These are phyloP conservation scores for Linum trigynum DNA, from an alignment of 345 rosid species.

Conservation along the genomic window DNA sequence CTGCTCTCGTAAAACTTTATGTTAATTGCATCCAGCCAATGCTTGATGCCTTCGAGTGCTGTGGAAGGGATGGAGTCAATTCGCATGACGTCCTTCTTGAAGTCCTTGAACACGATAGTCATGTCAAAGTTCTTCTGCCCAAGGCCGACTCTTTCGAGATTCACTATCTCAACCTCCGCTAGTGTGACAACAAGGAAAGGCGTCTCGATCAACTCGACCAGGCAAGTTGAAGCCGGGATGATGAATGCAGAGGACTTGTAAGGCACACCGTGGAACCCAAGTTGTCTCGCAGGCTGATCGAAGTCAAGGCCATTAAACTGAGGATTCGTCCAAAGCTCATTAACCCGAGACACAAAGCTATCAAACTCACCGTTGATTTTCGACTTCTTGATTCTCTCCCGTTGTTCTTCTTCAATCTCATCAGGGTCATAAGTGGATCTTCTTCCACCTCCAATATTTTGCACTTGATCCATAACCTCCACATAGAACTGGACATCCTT, in stretches of 20 bases:
- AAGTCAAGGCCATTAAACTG: slow-evolving; percentile 88
- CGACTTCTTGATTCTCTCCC: slow-evolving; percentile 79
- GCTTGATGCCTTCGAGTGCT: slow-evolving; percentile 75
- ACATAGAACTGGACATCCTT: slow-evolving; percentile 89
- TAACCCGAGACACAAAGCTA: slow-evolving; percentile 71
- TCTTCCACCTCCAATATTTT: slow-evolving; percentile 80
- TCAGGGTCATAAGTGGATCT: slow-evolving; percentile 95
- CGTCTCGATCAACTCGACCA: slow-evolving; percentile 75
- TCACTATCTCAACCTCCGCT: slow-evolving; percentile 91
- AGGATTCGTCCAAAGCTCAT: slow-evolving; percentile 81
- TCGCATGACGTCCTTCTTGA: slow-evolving; percentile 76
- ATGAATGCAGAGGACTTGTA: slow-evolving; percentile 70
- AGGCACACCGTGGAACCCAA: slow-evolving; percentile 94
- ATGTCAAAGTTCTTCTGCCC: slow-evolving; percentile 91
- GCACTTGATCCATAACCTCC: slow-evolving; percentile 92
- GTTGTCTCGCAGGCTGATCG: slow-evolving; percentile 89
- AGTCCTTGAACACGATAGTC: slow-evolving; percentile 87
- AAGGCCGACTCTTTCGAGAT: slow-evolving; percentile 89
- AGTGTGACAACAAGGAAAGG: slow-evolving; percentile 78
- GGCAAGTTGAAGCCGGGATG: slow-evolving; percentile 77
- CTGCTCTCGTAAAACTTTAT: slow-evolving; percentile 91
- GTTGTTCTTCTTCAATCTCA: slow-evolving; percentile 87
- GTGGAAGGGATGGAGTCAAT: slow-evolving; percentile 77
- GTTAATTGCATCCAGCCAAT: slow-evolving; percentile 89
- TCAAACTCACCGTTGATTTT: slow-evolving; percentile 82